These are phyloP conservation scores for Spiraea crenata DNA, from an alignment of 331 rosid species.

Conservation along the genomic window DNA sequence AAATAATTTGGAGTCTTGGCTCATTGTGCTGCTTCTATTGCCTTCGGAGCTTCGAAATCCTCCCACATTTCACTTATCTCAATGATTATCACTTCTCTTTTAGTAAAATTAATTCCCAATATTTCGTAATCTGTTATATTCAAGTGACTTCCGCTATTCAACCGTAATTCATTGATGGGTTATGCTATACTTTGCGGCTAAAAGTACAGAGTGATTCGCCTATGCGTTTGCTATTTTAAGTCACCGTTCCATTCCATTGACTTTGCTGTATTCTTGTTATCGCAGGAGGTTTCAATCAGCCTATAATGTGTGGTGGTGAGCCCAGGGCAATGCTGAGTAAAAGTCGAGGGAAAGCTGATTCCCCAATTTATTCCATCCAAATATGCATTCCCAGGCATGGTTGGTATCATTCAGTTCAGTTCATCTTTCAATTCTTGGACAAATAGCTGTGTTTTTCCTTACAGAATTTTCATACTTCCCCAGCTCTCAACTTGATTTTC, in stretches of 20 bases:
- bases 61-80: neutral
- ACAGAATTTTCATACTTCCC: slow-evolving; percentile 10
- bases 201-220: neutral
- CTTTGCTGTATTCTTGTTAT: neutral
- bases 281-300: slow-evolving; percentile 96
- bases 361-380: slow-evolving; percentile 71
- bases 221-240: neutral
- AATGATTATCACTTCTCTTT: neutral
- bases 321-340: slow-evolving; percentile 83
- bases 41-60: slow-evolving; percentile 11
- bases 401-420: slow-evolving; percentile 21
- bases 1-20: slow-evolving; percentile 13
- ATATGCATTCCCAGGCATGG: slow-evolving; percentile 93
- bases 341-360: slow-evolving; percentile 85
- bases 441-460: neutral
- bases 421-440: slow-evolving; percentile 1
- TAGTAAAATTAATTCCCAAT: neutral
- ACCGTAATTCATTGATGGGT: neutral
- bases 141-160: neutral
- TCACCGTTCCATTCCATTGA: slow-evolving; percentile 3
- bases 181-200: neutral
- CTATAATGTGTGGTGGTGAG: slow-evolving; percentile 94
- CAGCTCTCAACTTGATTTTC: slow-evolving; percentile 84
- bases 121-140: neutral
- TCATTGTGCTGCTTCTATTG: slow-evolving; percentile 7